Evolutionary conservation across 352 stramenopile species (phyloP).

Genomic region (Phytophthora palmivora): DNA sequence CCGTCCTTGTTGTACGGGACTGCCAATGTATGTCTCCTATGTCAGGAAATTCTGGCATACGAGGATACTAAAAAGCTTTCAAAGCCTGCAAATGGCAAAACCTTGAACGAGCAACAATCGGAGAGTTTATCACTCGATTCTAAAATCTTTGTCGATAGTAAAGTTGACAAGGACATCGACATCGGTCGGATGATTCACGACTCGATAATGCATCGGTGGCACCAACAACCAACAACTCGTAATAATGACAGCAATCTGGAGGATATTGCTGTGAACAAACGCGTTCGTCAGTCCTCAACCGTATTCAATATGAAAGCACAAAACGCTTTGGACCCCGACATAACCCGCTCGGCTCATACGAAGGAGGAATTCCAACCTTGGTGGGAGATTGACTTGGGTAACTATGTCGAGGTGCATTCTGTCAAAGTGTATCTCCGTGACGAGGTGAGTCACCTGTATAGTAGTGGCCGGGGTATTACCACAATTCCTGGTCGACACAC

Average conservation of each 20-base stretch:
- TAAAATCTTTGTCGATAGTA: neutral
- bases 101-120: neutral
- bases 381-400: constrained; percentile 64
- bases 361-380: constrained; percentile 62
- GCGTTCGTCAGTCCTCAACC: constrained; percentile 54
- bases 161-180: constrained; percentile 15
- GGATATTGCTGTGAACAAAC: constrained; percentile 50
- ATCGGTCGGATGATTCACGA: constrained; percentile 46
- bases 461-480: constrained; percentile 5
- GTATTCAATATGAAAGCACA: constrained; percentile 47
- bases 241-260: constrained; percentile 28
- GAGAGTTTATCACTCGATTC: neutral
- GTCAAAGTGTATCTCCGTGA: constrained; percentile 54
- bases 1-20: constrained; percentile 50
- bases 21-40: constrained; percentile 51
- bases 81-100: neutral
- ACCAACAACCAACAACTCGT: constrained; percentile 25
- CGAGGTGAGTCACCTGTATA: constrained; percentile 47
- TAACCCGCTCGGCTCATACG: constrained; percentile 44
- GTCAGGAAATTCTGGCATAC: constrained; percentile 48
- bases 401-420: constrained; percentile 57
- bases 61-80: constrained; percentile 32
- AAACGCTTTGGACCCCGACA: constrained; percentile 41
- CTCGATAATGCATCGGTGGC: constrained; percentile 43
- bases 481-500: constrained; percentile 20